Base-by-base conservation (phyloP, 2,329 filamentous ascomycete species). In the Helminthosporium solani region DNA sequence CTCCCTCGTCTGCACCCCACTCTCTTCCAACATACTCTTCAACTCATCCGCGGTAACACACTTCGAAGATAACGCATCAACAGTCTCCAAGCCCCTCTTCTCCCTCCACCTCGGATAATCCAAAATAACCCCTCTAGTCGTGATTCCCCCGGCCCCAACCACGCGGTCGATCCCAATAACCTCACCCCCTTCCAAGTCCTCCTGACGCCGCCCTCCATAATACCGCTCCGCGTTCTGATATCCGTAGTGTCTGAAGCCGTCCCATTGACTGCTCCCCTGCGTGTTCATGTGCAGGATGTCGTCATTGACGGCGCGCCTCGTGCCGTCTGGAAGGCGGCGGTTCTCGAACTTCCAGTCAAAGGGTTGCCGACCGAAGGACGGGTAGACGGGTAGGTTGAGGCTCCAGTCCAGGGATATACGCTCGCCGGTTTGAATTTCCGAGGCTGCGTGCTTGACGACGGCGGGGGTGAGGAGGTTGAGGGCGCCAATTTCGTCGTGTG, bases 381-480 rank as follows among this genome's bases (percentile, higher is more conserved):
- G 71, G 43, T 60, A 57, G 0, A 56, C 52, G 4, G 70, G 72
- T 27, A 68, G 63, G 50, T 74, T 69, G n/a, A 75, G 61, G 8
- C 63, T 60, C 61, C 72, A 73, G 60, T 73, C 70, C 3, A 73
- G 59, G 0, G 64, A 66, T 0, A 72, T 54, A 14, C 70, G 67
- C 12, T 65, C 56, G 23, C 71, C 73, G 5, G 65, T 67, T 35
- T 70, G 67, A 50, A 79, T 78, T 53, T 78, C 75, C 15, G 66
- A 61, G 1, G 75, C 69, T 0, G 75, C 75, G 6, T 65, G 60
- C 7, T 65, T 64, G 16, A 76, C 68, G 9, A 67, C 69, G n/a
- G 68, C 60, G 0, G 75, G 71, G 0, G 78, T 82, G 43, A 82
- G 70, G 2, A 80, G 70, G 58, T 82, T 82, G 1, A 83, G 68